Evolutionary conservation across 306 rosid species (phyloP).

Genomic region (Comarum palustre): DNA sequence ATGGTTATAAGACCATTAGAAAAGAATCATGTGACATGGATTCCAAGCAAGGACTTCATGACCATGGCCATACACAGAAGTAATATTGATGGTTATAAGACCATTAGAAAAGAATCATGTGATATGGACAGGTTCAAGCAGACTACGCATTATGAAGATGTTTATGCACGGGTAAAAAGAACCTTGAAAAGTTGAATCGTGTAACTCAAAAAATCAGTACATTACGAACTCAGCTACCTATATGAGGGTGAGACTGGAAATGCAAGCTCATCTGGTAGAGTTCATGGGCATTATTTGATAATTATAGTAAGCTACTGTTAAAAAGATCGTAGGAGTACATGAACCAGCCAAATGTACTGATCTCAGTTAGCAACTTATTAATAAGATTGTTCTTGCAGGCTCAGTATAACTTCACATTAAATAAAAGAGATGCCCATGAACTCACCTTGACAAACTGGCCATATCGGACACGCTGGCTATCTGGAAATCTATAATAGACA

Average conservation of each 20-base stretch:
- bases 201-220: background rate
- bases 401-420: background rate
- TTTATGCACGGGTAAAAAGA: background rate
- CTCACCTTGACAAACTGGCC: constrained; percentile 94
- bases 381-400: background rate
- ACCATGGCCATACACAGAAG: background rate
- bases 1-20: background rate
- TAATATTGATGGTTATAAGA: background rate
- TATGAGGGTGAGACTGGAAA: background rate
- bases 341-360: background rate
- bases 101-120: background rate
- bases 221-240: background rate
- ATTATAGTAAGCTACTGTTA: background rate
- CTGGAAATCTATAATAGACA: constrained; percentile 89
- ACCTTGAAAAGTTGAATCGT: background rate
- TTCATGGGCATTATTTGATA: background rate
- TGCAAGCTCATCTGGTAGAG: background rate
- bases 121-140: background rate
- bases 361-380: background rate
- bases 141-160: background rate
- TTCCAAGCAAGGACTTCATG: background rate
- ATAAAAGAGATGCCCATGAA: constrained; percentile 17
- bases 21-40: background rate
- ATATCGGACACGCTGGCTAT: constrained; percentile 86
- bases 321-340: background rate